Evolutionary conservation across 208 protist genomes (phyloP), one percentile per base, ranked within the genome.

Genomic region (Crithidia acanthocephali): DNA sequence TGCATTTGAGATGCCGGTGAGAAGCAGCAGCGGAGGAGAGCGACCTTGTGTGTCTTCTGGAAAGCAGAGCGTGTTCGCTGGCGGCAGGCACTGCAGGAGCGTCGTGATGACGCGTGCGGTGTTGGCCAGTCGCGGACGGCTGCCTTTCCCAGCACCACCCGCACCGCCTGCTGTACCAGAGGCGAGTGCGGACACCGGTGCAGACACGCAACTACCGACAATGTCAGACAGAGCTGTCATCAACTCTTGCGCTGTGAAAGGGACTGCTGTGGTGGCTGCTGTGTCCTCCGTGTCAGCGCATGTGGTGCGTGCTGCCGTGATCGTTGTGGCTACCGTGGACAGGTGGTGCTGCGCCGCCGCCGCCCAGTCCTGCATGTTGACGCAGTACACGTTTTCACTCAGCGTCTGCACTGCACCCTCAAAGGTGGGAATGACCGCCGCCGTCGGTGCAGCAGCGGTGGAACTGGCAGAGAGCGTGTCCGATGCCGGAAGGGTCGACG

Each of bases 301-400:
- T 7, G 6, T n/a, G 6, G 52, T 20, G 9, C 22, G 2, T 37
- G 55, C 28, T 1, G 9, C 22, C 30, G 45, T 11, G 0, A 42
- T 18, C 25, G 25, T 3, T 15, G 9, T 23, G 25, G 60, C 10
- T 55, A 35, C 9, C 16, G 42, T 8, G 7, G 47, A 22, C 23
- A 76, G 28, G 0, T 35, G 28, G 20, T 60, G 62, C 7, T 33
- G 62, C 55, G 69, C 27, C 44, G 20, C 23, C 13, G 55, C 32
- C 10, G 55, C 60, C 62, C 70, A 76, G 32, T 8, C 4, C 11
- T 18, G 27, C 20, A 76, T 22, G 40, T 76, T 56, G 2, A 76
- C 48, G 48, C 42, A 40, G 70, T 76, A 76, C 18, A 58, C 70
- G 40, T 76, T 76, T 40, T 68, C 70, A 2, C 42, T 44, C n/a